Evolutionary conservation across 2,329 filamentous ascomycete species (phyloP).

Genomic region (Calonectria montana): DNA sequence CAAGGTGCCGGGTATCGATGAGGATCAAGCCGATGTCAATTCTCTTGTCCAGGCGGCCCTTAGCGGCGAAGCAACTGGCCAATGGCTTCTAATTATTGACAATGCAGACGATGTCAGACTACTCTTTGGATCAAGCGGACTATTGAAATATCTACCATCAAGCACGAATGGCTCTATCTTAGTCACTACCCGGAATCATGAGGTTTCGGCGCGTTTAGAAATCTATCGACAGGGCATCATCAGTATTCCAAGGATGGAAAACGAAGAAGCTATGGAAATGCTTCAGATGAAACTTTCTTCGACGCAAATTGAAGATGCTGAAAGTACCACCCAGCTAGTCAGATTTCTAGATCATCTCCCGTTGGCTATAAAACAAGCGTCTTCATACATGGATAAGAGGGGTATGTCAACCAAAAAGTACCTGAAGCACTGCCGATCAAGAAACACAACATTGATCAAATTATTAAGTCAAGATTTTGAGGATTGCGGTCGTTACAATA

Average conservation of each 20-base stretch:
- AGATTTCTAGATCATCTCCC: constrained; percentile 45
- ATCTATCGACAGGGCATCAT: constrained; percentile 30
- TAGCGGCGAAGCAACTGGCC: constrained; percentile 32
- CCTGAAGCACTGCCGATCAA: constrained; percentile 36
- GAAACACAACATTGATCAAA: constrained; percentile 31
- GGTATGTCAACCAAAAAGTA: constrained; percentile 38
- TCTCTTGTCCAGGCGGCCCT: constrained; percentile 49
- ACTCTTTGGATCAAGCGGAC: constrained; percentile 32
- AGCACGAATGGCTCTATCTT: constrained; percentile 30
- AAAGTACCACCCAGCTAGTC: constrained; percentile 41
- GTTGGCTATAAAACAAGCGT: constrained; percentile 51
- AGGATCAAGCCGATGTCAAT: constrained; percentile 49
- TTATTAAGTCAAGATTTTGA: constrained; percentile 47
- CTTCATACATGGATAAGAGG: constrained; percentile 48
- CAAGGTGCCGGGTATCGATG: constrained; percentile 41
- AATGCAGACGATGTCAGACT: constrained; percentile 55
- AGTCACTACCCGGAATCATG: constrained; percentile 34
- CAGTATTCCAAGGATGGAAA: constrained; percentile 25
- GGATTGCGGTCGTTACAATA: constrained; percentile 41
- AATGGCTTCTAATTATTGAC: constrained; percentile 58
- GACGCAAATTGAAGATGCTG: constrained; percentile 31
- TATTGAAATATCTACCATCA: constrained; percentile 45
- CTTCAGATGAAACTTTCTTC: constrained; percentile 31
- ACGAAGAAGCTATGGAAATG: constrained; percentile 35
- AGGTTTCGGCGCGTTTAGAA: constrained; percentile 20